A percentile compares a stretch with the other conserved stretches of the same genome.
Conservation (phyloP, 176 grass and related monocot genomes). For the Aechmea fasciata region DNA sequence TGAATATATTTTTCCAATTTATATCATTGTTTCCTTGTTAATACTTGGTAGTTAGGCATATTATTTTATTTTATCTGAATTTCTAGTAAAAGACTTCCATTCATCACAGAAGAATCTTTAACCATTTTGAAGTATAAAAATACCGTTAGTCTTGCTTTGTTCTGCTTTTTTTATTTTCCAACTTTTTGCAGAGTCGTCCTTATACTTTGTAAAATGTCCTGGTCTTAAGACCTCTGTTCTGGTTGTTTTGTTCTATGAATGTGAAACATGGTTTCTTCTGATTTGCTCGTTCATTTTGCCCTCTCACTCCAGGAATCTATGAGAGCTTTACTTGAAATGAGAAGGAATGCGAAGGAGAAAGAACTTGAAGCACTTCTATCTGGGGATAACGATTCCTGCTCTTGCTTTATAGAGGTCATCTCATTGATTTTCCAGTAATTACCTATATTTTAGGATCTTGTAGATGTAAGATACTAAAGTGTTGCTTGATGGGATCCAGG, state of each 20-base stretch:
- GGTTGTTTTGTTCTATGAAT: neutral
- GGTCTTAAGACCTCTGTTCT: neutral
- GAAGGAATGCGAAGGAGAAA: slow-evolving; percentile 82
- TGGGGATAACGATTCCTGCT: slow-evolving; percentile 67
- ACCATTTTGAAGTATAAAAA: too few relatives aligned
- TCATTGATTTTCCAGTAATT: neutral
- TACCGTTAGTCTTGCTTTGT: too few relatives aligned
- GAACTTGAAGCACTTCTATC: slow-evolving; percentile 87
- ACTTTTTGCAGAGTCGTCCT: too few relatives aligned
- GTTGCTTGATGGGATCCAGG: slow-evolving; percentile 30
- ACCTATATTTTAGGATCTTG: slow-evolving; percentile 2
- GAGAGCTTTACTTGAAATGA: slow-evolving; percentile 71
- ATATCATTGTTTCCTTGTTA: too few relatives aligned
- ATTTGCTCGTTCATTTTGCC: neutral
- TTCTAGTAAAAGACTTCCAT: too few relatives aligned
- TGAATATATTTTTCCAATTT: too few relatives aligned
- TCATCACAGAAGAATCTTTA: too few relatives aligned
- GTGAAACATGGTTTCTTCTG: slow-evolving; percentile 17
- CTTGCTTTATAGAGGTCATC: slow-evolving; percentile 94
- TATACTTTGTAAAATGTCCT: neutral
- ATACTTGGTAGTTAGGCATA: too few relatives aligned
- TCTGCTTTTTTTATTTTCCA: too few relatives aligned
- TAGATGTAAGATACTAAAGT: neutral
- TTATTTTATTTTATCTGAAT: too few relatives aligned
- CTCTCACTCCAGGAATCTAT: slow-evolving; percentile 60